Base-by-base conservation (phyloP, 106 monocot genomes). In the Dioscorea alata region DNA sequence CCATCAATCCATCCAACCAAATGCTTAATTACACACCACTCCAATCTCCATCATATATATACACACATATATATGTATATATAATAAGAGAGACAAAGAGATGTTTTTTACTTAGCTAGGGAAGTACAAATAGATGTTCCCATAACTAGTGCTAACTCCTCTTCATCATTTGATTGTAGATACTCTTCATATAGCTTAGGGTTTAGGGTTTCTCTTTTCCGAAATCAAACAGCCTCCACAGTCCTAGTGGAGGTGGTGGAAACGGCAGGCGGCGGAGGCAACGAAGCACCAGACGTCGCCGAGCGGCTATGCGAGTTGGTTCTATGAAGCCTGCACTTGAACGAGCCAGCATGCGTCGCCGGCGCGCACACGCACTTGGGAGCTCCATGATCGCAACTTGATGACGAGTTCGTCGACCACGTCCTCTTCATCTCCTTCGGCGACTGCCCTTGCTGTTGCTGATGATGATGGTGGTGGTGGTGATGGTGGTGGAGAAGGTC, bases 311-410 rank as follows among this genome's bases (percentile, higher is more conserved):
- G 63, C 12, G 80, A 61, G 64, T 65, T 67, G 28, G 65, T 25
- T 49, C 89, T 67, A 71, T 89, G 89, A 59, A 89, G 76, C 59
- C 89, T 62, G 70, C 89, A 89, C 76, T 89, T 89, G 85, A 89
- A 89, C 6, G 89, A 89, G 4, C 85, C 59, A 7, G 89, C 75
- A 56, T 89, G 89, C 9, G 89, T 89, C 10, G 89, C 70, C 68
- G 89, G 89, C 8, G 89, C 85, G 71, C 89, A 89, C 16, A 89
- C 88, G 72, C 92, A 92, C 80, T 80, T 88, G 8, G 79, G 85
- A 23, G 52, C 66, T n/a, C 42, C 49, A 59, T 76, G 75, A 15
- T 52, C 66, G 49, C 75, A 35, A 24, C 63, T 66, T 12, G 72
- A n/a, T 9, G 76, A 49, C 14, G 80, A 60, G 57, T 50, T 60